Base-by-base conservation (phyloP, 2,329 filamentous ascomycete species). In the Ceratocystis ficicola region DNA sequence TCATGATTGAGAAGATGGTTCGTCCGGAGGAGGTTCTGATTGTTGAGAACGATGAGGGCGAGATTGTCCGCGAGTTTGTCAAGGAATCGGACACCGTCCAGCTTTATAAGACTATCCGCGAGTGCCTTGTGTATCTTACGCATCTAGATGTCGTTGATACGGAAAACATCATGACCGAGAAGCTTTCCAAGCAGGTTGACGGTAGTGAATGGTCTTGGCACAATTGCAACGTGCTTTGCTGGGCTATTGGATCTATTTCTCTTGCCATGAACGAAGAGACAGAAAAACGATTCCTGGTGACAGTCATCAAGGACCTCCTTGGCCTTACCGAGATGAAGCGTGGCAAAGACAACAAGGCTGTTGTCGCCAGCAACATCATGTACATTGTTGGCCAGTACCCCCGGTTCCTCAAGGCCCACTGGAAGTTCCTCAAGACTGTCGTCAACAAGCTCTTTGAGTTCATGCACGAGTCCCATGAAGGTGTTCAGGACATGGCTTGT, bases 1-100 rank as follows among this genome's bases (percentile, higher is more conserved):
- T 99, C 70, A 99, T 99, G 94, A 97, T 99, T 69, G 94, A 99
- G 79, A 96, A 96, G 81, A 99, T 99, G 94, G 94, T 99, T 41
- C 85, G 92, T 55, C 94, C 94, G 0, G 94, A 99, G 77, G 95
- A 99, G 77, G 95, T 99, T 7, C 77, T 99, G 71, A 95, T 99
- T 72, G 94, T 99, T n/a, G 94, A 99, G 77, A 99, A 99, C 75
- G 94, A 99, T 69, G 94, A 99, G 76, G 94, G 95, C 69, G 94
- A 99, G 75, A 99, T 99, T 71, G 94, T 99, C 36, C 90, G 94
- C 71, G 94, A 99, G 73, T 99, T 99, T 70, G 94, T 99, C 74
- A 99, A 99, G 80, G 94, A 99, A 78, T 96, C 92, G 71, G 94
- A 99, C 76, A 99, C 94, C 0, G 96, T 99, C 57, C 94, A 99